phyloP scores from a whole-genome alignment of 1,139 yeast genomes.

The Yamadazyma trypodendri region DNA sequence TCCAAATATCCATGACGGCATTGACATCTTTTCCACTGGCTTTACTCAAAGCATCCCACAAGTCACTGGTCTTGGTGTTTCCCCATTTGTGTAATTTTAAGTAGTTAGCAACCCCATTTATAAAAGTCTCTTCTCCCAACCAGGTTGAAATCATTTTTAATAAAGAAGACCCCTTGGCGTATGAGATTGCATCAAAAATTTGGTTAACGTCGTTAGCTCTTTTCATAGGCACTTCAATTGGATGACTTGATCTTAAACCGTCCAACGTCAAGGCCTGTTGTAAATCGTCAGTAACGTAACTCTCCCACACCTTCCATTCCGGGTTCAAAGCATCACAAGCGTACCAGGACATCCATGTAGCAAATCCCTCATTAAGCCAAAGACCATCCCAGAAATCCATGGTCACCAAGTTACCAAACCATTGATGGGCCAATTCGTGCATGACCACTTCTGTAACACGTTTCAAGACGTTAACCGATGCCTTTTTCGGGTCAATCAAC shows the following conservation, averaged over 20 bases:
- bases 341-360: slow-evolving; percentile 57
- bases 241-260: slow-evolving; percentile 54
- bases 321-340: slow-evolving; percentile 54
- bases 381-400: slow-evolving; percentile 67
- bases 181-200: slow-evolving; percentile 61
- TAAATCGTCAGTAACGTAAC: slow-evolving; percentile 50
- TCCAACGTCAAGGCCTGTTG: slow-evolving; percentile 55
- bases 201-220: slow-evolving; percentile 57
- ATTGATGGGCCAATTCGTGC: slow-evolving; percentile 65
- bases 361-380: slow-evolving; percentile 65
- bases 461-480: slow-evolving; percentile 45
- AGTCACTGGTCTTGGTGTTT: slow-evolving; percentile 77
- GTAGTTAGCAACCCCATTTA: slow-evolving; percentile 72
- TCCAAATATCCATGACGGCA: slow-evolving; percentile 80
- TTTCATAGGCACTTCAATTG: slow-evolving; percentile 56
- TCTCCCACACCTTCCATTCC: slow-evolving; percentile 58
- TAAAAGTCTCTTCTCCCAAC: slow-evolving; percentile 68
- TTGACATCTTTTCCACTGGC: slow-evolving; percentile 79
- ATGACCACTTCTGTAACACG: slow-evolving; percentile 59
- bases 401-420: slow-evolving; percentile 64
- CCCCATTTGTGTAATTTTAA: slow-evolving; percentile 74
- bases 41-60: slow-evolving; percentile 76
- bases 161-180: slow-evolving; percentile 79
- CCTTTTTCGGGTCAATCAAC: slow-evolving; percentile 44
- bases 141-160: slow-evolving; percentile 73